Evolutionary conservation across 805 yeast species (phyloP).

Genomic region (Candida michaelii): DNA sequence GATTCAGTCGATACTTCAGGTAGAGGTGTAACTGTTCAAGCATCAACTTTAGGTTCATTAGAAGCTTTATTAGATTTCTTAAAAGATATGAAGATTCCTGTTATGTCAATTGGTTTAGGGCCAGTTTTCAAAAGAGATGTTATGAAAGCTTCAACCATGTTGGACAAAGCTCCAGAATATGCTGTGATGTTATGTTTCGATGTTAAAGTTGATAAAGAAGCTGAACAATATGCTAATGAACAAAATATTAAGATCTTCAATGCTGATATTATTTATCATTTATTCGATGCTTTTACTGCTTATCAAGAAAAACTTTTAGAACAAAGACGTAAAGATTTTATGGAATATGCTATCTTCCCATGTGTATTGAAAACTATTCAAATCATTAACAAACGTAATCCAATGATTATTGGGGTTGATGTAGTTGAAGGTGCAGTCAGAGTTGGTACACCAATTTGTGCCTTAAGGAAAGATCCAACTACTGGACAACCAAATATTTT

Average conservation of each 20-base stretch:
- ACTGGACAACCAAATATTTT: conserved; percentile 72
- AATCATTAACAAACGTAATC: conserved; percentile 96
- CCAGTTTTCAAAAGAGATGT: conserved; percentile 98
- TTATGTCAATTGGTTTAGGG: conserved; percentile 96
- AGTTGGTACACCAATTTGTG: conserved; percentile 93
- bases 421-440: conserved; percentile 87
- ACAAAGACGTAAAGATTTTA: conserved; percentile 83
- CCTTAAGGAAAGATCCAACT: conserved; percentile 83
- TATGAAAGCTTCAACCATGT: conserved; percentile 95
- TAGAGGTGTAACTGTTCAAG: conserved; percentile 97
- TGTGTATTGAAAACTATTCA: conserved; percentile 92
- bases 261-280: conserved; percentile 94
- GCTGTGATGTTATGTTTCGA: conserved; percentile 99
- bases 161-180: conserved; percentile 90
- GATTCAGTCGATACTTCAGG: conserved; percentile 95
- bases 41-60: conserved; percentile 95
- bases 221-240: conserved; percentile 96
- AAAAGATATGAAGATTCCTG: conserved; percentile 98
- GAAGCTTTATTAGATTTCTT: conserved; percentile 97
- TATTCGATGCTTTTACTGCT: conserved; percentile 91
- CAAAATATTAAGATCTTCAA: conserved; percentile 89
- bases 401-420: conserved; percentile 99
- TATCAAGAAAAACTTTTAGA: conserved; percentile 88
- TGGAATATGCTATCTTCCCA: conserved; percentile 90
- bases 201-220: conserved; percentile 95